phyloP scores from a whole-genome alignment of 2,329 filamentous ascomycete genomes.

The Amesomyces nigricolor region DNA sequence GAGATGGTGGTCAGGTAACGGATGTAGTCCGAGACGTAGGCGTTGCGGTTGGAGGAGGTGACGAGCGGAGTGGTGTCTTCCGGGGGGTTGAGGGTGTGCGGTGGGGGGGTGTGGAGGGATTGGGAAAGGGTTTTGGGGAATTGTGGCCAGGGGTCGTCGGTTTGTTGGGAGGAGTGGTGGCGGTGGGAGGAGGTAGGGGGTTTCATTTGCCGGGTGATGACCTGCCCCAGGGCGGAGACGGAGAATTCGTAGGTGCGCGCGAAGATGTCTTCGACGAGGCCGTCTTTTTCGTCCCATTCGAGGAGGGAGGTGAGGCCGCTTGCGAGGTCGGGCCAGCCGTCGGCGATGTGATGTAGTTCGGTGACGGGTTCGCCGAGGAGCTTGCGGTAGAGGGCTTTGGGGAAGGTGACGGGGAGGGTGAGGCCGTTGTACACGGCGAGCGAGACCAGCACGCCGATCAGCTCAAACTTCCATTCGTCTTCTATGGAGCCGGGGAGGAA shows the following conservation, averaged over 20 bases:
- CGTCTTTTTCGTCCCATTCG: slow-evolving; percentile 69
- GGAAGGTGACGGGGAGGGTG: slow-evolving; percentile 85
- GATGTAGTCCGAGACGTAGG: slow-evolving; percentile 81
- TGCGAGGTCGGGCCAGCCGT: slow-evolving; percentile 80
- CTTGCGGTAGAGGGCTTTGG: slow-evolving; percentile 74
- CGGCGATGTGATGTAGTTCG: slow-evolving; percentile 68
- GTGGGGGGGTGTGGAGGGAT: slow-evolving; percentile 21
- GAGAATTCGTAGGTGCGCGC: slow-evolving; percentile 84
- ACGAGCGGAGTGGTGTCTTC: slow-evolving; percentile 62
- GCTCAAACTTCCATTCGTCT: slow-evolving; percentile 82
- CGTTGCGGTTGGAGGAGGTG: slow-evolving; percentile 69
- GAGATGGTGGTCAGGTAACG: slow-evolving; percentile 75
- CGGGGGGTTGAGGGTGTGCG: slow-evolving; percentile 34
- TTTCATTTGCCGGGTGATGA: slow-evolving; percentile 53
- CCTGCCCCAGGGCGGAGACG: slow-evolving; percentile 50
- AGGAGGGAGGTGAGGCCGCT: slow-evolving; percentile 68
- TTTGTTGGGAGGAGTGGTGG: background rate
- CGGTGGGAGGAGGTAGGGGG: background rate
- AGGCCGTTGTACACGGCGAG: slow-evolving; percentile 90
- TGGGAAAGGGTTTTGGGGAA: slow-evolving; percentile 19
- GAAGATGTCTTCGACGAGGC: slow-evolving; percentile 75
- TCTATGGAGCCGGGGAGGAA: slow-evolving; percentile 79
- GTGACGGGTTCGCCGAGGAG: slow-evolving; percentile 65
- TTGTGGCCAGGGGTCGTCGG: slow-evolving; percentile 23
- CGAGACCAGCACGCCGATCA: slow-evolving; percentile 81